Base-by-base conservation (phyloP, 2,329 filamentous ascomycete genomes). In the Phialophora tarda region DNA sequence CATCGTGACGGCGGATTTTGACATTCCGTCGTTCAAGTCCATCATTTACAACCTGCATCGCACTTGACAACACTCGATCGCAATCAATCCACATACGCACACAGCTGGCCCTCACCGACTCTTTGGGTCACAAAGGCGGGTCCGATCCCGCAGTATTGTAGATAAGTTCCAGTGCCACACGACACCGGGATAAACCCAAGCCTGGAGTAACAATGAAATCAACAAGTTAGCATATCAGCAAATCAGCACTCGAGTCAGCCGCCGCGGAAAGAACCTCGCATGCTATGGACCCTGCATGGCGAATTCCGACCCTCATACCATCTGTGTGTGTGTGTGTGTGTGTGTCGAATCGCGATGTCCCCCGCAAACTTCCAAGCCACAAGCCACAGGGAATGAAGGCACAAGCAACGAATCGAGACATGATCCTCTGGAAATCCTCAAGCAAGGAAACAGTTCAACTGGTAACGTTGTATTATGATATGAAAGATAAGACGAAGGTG, bases 231-330 rank as follows among this genome's bases (percentile, higher is more conserved):
- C 14, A 44, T 17, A 41, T 41, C 38, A 41, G 38, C 5, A 41
- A n/a, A 21, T 44, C 38, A n/a, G 38, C 38, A 3, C 21, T 48
- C n/a, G 24, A n/a, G 11, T 34, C 7, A 14, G 34, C 23, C 4
- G 32, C 30, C 24, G 11, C 50, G 60, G 28, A 57, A 62, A 62
- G 32, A 32, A 56, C 60, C 60, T 30, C 32, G 60, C 60, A 62
- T 55, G 17, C 21, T 12, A 12, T 28, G 26, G 38, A 59, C 56
- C 38, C 56, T 59, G 56, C 56, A 28, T 59, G 2, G 48, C 14
- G 14, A 21, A 53, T 12, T 5, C 48, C 11, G 24, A 50, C 30
- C 48, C 21, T 26, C 48, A 4, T 51, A 24, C 26, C 48, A 24
- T 51, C 6, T 12, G 12, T 24, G 17, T 21, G 21, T 7, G 14